phyloP scores from a whole-genome alignment of 139 green algal genomes.

The Diplosphaera chodatii region DNA sequence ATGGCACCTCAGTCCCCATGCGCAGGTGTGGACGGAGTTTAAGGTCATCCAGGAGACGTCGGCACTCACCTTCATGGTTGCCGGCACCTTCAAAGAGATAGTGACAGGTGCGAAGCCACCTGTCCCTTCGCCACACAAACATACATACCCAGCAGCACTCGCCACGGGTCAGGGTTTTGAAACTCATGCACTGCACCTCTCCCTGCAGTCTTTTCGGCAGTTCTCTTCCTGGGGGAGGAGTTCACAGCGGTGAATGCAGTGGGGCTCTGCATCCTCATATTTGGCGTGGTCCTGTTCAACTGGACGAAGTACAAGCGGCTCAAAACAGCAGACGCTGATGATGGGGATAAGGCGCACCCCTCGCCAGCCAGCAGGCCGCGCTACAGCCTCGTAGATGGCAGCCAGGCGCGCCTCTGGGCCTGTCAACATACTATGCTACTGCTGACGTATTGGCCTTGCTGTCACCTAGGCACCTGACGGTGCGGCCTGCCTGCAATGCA shows the following conservation, averaged over 20 bases:
- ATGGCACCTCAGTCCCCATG: no score
- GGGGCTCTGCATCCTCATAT: conserved; percentile 73
- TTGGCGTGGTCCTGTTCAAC: conserved; percentile 83
- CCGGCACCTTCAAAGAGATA: conserved; percentile 86
- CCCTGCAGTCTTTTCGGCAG: conserved; percentile 55
- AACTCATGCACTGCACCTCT: neutral
- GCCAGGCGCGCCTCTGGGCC: no score
- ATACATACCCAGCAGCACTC: no score
- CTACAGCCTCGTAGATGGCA: neutral
- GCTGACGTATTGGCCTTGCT: no score
- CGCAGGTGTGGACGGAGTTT: conserved; percentile 51
- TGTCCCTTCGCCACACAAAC: no score
- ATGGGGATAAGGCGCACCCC: neutral
- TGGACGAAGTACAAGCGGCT: conserved; percentile 62
- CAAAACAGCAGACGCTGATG: neutral
- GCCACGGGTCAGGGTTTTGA: no score
- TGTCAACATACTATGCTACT: no score
- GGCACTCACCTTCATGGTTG: conserved; percentile 91
- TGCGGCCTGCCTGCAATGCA: no score
- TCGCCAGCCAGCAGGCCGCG: no score
- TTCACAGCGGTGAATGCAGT: conserved; percentile 71
- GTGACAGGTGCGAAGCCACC: no score
- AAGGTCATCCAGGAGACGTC: conserved; percentile 77
- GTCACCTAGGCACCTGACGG: no score
- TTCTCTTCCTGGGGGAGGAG: conserved; percentile 66